A percentile compares a stretch with the other conserved stretches of the same genome.
Evolutionary conservation across 2,329 filamentous ascomycete species (phyloP).

Genomic region (Cercospora canescens): DNA sequence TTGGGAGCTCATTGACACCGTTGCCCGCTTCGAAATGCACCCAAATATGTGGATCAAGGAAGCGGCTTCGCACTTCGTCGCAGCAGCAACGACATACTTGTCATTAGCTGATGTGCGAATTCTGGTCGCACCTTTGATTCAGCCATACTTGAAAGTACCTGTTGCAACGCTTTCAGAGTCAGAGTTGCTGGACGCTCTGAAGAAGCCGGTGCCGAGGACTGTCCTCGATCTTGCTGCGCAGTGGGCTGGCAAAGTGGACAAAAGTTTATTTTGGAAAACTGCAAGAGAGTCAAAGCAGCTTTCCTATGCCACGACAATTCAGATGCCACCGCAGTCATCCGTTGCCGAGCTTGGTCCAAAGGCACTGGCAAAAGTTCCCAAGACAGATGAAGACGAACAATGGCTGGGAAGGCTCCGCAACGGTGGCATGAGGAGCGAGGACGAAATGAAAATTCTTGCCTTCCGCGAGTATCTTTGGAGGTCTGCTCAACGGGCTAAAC

Average conservation of each 20-base stretch:
- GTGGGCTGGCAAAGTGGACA: slow-evolving; percentile 72
- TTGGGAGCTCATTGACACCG: slow-evolving; percentile 84
- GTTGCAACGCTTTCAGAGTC: slow-evolving; percentile 71
- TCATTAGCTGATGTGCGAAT: slow-evolving; percentile 80
- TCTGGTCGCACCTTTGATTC: slow-evolving; percentile 76
- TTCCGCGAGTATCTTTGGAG: slow-evolving; percentile 91
- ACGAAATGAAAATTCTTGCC: slow-evolving; percentile 85
- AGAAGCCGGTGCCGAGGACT: slow-evolving; percentile 74
- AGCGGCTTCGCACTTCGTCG: slow-evolving; percentile 80
- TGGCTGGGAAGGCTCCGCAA: slow-evolving; percentile 86
- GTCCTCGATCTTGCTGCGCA: slow-evolving; percentile 82
- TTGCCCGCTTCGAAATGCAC: slow-evolving; percentile 85
- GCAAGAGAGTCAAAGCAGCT: slow-evolving; percentile 70
- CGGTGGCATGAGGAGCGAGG: slow-evolving; percentile 76
- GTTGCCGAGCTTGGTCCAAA: slow-evolving; percentile 58
- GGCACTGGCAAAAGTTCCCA: slow-evolving; percentile 63
- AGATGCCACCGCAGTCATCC: slow-evolving; percentile 58
- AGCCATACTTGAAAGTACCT: slow-evolving; percentile 76
- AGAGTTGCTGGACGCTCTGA: slow-evolving; percentile 76
- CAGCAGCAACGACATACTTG: slow-evolving; percentile 72
- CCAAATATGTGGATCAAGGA: slow-evolving; percentile 95
- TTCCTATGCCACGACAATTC: slow-evolving; percentile 49
- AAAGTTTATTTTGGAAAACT: slow-evolving; percentile 83
- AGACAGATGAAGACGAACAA: slow-evolving; percentile 89
- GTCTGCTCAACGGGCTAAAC: slow-evolving; percentile 69